These are phyloP conservation scores for Leishmania amazonensis DNA, from an alignment of 208 protist genomes.

Conservation along the genomic window DNA sequence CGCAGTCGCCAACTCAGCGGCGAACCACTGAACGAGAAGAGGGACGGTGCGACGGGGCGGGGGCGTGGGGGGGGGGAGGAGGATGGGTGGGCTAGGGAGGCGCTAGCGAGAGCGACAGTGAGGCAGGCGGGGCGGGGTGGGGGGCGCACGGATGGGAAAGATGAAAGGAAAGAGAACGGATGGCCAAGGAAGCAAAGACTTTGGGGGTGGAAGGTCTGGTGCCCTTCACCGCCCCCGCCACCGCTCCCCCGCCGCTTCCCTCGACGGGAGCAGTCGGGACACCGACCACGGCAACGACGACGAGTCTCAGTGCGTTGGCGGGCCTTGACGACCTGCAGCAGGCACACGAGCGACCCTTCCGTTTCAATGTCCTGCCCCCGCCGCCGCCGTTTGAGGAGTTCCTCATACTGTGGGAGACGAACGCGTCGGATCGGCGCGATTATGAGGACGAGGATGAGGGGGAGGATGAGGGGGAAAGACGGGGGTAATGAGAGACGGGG, in stretches of 20 bases:
- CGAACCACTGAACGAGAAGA: no score
- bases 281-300: not conserved
- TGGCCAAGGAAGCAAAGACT: no score
- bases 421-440: slow-evolving; percentile 11
- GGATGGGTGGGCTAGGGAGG: not conserved
- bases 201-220: not conserved
- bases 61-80: not conserved
- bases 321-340: slow-evolving; percentile 21
- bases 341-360: slow-evolving; percentile 27
- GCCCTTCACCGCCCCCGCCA: not conserved
- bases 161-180: no score
- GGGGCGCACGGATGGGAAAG: no score
- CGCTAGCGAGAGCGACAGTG: not conserved
- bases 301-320: not conserved
- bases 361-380: slow-evolving; percentile 31
- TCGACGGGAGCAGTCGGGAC: not conserved
- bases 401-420: slow-evolving; percentile 22
- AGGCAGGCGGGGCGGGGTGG: no score
- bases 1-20: no score
- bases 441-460: no score
- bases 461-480: no score
- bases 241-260: slow-evolving; percentile 7
- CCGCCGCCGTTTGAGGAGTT: slow-evolving; percentile 25
- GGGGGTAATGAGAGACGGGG: no score
- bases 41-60: no score